Percentiles rank a stretch among this genome's conserved stretches.
Conservation (phyloP, 2,329 filamentous ascomycete species). For the Boeremia lycopersici region DNA sequence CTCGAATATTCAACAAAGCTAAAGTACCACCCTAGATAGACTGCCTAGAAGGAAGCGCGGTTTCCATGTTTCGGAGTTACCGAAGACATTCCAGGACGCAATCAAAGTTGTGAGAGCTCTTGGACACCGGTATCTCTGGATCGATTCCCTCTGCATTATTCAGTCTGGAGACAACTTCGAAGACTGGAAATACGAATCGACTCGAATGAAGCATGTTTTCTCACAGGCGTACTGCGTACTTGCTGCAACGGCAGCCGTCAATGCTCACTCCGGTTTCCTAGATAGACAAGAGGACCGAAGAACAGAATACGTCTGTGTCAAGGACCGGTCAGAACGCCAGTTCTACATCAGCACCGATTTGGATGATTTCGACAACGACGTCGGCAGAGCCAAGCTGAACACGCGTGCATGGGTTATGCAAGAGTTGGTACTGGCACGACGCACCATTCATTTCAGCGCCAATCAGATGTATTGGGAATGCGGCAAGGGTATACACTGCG, state of each 20-base stretch:
- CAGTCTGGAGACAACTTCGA: background rate
- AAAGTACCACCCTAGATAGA: constrained; percentile 22
- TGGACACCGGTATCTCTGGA: constrained; percentile 14
- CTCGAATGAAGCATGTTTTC: constrained; percentile 9
- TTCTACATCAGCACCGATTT: constrained; percentile 20
- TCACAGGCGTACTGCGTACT: constrained; percentile 7
- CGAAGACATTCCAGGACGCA: constrained; percentile 3
- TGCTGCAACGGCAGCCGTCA: constrained; percentile 17
- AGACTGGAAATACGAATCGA: constrained; percentile 10
- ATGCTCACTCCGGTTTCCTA: constrained; percentile 25
- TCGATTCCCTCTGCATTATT: constrained; percentile 3
- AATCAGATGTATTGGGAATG: constrained; percentile 29
- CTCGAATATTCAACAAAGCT: constrained; percentile 9
- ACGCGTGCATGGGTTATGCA: constrained; percentile 30
- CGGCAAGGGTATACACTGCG: constrained; percentile 23
- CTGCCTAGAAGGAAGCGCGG: constrained; percentile 2
- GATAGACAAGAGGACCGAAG: background rate
- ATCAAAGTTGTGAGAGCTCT: constrained; percentile 1
- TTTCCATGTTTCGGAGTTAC: constrained; percentile 22
- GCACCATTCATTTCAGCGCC: constrained; percentile 27
- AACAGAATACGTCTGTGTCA: constrained; percentile 12
- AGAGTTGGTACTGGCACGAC: constrained; percentile 21
- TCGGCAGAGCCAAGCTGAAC: constrained; percentile 19
- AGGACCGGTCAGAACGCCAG: constrained; percentile 6
- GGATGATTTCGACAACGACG: constrained; percentile 9